A percentile compares a stretch with the other conserved stretches of the same genome.
These are phyloP conservation scores for Trichophaea hybrida DNA, from an alignment of 2,329 filamentous ascomycete genomes.

Conservation along the genomic window DNA sequence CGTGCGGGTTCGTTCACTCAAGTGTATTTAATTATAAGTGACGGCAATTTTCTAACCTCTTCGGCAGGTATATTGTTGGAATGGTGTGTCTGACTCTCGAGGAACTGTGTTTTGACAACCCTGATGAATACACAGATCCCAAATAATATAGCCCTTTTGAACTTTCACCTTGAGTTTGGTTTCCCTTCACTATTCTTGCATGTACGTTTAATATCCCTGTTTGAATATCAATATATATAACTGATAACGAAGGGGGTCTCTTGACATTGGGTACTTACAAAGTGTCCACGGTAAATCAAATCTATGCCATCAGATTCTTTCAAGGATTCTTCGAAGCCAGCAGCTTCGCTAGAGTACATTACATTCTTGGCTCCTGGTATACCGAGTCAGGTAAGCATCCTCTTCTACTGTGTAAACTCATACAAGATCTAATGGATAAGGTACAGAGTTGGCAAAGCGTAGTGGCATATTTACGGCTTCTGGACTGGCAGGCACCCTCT, in stretches of 20 bases:
- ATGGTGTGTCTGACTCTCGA: background rate
- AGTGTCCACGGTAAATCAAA: slow-evolving; percentile 2
- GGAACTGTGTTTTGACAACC: background rate
- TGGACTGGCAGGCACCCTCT: slow-evolving; percentile 43
- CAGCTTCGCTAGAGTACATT: slow-evolving; percentile 45
- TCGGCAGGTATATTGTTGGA: slow-evolving; percentile 10
- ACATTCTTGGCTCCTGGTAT: slow-evolving; percentile 46
- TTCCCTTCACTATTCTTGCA: slow-evolving; percentile 47
- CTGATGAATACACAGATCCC: slow-evolving; percentile 37
- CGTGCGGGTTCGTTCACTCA: no score
- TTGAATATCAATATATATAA: no score
- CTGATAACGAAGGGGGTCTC: slow-evolving; percentile 33
- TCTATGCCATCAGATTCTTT: slow-evolving; percentile 32
- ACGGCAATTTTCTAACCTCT: no score
- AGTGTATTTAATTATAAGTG: no score
- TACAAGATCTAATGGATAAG: background rate
- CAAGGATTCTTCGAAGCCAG: slow-evolving; percentile 43
- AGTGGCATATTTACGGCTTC: slow-evolving; percentile 46
- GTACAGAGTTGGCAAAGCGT: slow-evolving; percentile 45
- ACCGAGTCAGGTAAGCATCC: slow-evolving; percentile 30
- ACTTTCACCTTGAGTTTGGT: slow-evolving; percentile 49
- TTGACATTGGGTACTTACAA: background rate
- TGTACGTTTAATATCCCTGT: slow-evolving; percentile 52
- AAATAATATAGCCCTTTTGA: slow-evolving; percentile 47
- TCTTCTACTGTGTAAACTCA: background rate